These are phyloP conservation scores for Linum tenue DNA, from an alignment of 345 rosid genomes.

Conservation along the genomic window DNA sequence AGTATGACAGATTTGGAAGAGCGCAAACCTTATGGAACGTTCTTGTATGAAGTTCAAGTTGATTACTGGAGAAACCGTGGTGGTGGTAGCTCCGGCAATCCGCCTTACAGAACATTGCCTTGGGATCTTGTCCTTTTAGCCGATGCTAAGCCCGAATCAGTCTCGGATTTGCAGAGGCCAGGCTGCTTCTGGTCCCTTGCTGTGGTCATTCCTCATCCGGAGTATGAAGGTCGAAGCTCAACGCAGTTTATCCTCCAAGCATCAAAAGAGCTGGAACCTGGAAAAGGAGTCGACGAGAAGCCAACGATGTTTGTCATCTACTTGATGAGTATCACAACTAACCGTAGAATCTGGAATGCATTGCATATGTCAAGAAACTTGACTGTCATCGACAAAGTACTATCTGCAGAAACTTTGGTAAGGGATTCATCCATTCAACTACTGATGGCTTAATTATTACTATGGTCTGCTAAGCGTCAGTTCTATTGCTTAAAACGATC, in stretches of 20 bases:
- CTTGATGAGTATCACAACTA: neutral
- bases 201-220: neutral
- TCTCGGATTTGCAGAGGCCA: slow-evolving; percentile 6
- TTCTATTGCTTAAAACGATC: no score
- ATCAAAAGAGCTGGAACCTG: neutral
- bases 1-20: neutral
- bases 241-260: neutral
- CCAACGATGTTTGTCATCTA: neutral
- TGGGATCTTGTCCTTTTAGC: slow-evolving; percentile 17
- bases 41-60: neutral
- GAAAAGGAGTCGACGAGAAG: no score
- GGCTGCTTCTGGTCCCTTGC: slow-evolving; percentile 16
- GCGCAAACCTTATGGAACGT: neutral
- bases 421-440: neutral
- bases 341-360: neutral
- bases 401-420: slow-evolving; percentile 15
- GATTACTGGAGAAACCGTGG: slow-evolving; percentile 14
- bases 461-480: no score
- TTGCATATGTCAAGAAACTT: neutral
- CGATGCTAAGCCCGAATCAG: slow-evolving; percentile 9
- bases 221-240: neutral
- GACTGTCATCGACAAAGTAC: neutral
- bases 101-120: slow-evolving; percentile 12
- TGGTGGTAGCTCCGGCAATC: slow-evolving; percentile 7
- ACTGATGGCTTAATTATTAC: neutral